Base-by-base conservation (phyloP, 2,329 filamentous ascomycete genomes). In the Aquanectria penicillioides region DNA sequence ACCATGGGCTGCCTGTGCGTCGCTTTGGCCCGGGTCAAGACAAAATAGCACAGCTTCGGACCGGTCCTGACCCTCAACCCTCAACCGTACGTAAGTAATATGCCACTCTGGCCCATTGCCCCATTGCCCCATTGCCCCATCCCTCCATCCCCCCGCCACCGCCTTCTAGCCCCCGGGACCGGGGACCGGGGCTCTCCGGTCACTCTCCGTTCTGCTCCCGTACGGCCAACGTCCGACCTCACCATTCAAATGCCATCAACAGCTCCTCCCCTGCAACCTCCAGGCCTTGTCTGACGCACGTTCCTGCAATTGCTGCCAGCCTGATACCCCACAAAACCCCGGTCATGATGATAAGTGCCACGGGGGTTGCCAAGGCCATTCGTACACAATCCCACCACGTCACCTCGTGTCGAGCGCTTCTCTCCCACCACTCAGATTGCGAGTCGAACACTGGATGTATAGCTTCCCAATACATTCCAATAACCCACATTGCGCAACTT, bases 391-490 rank as follows among this genome's bases (percentile, higher is more conserved):
- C 71, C 38, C 49, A 43, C 58, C 69, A 59, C 2, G 66, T 71
- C 26, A 59, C 51, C 37, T 71, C 55, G 17, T 68, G 51, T 28
- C 54, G 67, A 13, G 59, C 61, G 22, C 68, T 63, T 31, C 68
- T 61, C 50, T 63, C 52, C 74, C 77, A 76, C 51, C 76, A 69
- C 26, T 72, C 66, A 23, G 78, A 80, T 3, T 70, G 62, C 7
- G 64, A 61, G 64, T 78, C 67, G 56, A 81, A 78, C 11, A 80
- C 75, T 2, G 78, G 78, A 44, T 65, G 65, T 13, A 80, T 71
- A 11, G 74, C 58, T 34, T 52, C 57, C 75, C 71, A 78, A 66
- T 78, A 81, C 23, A 71, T 37, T n/a, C 26, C 51, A 23, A 71
- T 31, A 28, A 73, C 23, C 34, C 63, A 59, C 13, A 53, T 49